A percentile compares a stretch with the other conserved stretches of the same genome.
These are phyloP conservation scores for Alternaria ventricosa DNA, from an alignment of 2,329 filamentous ascomycete species.

Conservation along the genomic window DNA sequence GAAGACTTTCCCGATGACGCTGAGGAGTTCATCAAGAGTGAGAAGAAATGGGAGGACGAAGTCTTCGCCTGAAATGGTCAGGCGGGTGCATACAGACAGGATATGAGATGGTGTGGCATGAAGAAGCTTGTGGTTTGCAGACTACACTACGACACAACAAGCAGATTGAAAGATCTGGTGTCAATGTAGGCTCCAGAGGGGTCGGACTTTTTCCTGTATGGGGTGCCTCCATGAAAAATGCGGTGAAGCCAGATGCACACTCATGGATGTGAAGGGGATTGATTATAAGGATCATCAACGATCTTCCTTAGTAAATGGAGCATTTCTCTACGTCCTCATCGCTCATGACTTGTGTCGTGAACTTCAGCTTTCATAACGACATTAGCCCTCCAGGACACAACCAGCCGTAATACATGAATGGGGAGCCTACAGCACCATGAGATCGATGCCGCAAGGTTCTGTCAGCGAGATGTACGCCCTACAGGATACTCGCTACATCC, in stretches of 20 bases:
- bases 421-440: no score
- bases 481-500: not conserved
- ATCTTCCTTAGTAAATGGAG: not conserved
- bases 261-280: not conserved
- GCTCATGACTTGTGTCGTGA: not conserved
- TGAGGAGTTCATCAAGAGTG: slow-evolving; percentile 19
- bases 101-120: no score
- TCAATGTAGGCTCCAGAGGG: no score
- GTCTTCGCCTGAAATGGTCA: not conserved
- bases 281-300: not conserved
- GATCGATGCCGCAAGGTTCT: not conserved
- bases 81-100: no score
- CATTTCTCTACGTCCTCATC: not conserved
- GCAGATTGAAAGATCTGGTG: no score
- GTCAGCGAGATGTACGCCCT: not conserved
- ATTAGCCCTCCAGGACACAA: no score
- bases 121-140: no score
- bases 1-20: slow-evolving; percentile 15
- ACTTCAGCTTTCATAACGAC: not conserved
- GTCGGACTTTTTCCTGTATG: no score
- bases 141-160: no score
- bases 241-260: not conserved
- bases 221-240: not conserved
- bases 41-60: slow-evolving; percentile 12
- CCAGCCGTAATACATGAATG: no score